Conservation (phyloP, 805 yeast genomes). For the Millerozyma miso region DNA sequence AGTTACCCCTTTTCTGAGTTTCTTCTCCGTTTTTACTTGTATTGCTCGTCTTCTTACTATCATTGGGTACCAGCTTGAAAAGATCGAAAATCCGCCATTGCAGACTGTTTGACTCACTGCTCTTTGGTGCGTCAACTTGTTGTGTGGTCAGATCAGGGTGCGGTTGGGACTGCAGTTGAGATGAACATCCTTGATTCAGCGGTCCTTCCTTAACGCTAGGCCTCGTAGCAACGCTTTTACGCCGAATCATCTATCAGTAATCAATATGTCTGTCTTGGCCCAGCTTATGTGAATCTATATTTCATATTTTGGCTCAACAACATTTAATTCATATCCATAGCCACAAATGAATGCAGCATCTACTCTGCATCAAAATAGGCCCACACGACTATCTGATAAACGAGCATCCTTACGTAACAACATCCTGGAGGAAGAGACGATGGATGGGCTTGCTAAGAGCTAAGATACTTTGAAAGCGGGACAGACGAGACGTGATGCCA, state of each 20-base stretch:
- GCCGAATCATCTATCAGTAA: background rate
- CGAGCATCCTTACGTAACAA: background rate
- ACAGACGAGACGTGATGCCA: background rate
- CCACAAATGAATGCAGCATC: background rate
- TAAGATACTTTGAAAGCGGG: too few species aligned
- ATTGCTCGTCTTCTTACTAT: background rate
- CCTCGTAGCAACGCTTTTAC: constrained; percentile 1
- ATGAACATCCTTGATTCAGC: background rate
- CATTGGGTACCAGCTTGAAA: constrained; percentile 6
- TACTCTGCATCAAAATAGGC: background rate
- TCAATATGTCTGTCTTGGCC: background rate
- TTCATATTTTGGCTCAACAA: background rate
- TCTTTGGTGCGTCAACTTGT: background rate
- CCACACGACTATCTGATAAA: constrained; percentile 1
- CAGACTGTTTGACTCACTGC: constrained; percentile 4
- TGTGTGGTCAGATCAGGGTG: background rate
- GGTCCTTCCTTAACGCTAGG: background rate
- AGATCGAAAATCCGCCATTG: constrained; percentile 20
- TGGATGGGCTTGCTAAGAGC: too few species aligned
- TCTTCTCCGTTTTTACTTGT: background rate
- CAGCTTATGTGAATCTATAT: background rate
- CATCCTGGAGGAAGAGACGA: too few species aligned
- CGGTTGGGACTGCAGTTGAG: background rate
- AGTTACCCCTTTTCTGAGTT: background rate
- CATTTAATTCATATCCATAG: background rate